Percentiles rank a stretch among this genome's conserved stretches.
phyloP scores from a whole-genome alignment of 1,284 basidiomycete species.

The Ceraceosorus bombacis region DNA sequence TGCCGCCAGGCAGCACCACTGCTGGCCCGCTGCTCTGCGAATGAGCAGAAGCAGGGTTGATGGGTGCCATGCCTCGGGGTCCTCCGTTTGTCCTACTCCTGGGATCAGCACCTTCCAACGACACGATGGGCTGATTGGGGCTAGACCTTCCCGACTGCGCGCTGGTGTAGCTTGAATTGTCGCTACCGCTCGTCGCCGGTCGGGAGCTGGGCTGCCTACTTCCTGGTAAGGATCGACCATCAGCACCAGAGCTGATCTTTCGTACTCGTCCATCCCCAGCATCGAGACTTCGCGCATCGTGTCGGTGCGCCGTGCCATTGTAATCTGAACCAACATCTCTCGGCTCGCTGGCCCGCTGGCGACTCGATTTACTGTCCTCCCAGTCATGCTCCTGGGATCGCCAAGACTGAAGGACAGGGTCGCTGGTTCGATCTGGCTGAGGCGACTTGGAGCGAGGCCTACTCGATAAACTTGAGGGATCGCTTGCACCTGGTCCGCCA shows the following conservation, averaged over 20 bases:
- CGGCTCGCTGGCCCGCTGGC: no score
- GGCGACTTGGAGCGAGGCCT: not conserved
- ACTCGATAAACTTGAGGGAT: no score
- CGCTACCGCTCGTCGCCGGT: constrained; percentile 1
- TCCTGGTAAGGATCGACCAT: no score
- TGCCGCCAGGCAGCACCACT: constrained; percentile 17
- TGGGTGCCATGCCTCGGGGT: constrained; percentile 3
- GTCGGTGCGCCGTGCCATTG: not conserved
- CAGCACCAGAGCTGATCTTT: not conserved
- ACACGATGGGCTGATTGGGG: not conserved
- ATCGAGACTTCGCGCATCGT: not conserved
- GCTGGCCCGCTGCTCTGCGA: not conserved
- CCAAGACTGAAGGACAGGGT: not conserved
- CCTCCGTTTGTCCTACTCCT: not conserved
- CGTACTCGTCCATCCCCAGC: not conserved
- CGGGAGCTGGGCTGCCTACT: no score
- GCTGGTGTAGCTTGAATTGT: constrained; percentile 8
- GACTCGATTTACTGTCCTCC: no score
- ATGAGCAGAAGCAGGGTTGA: constrained; percentile 2
- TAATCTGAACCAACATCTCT: no score
- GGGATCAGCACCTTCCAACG: not conserved
- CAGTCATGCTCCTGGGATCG: no score
- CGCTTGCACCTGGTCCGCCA: no score
- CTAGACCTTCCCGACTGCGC: not conserved
- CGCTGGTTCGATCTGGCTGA: not conserved